Base-by-base conservation (phyloP, 2,329 filamentous ascomycete species). In the Diaporthe sp. region DNA sequence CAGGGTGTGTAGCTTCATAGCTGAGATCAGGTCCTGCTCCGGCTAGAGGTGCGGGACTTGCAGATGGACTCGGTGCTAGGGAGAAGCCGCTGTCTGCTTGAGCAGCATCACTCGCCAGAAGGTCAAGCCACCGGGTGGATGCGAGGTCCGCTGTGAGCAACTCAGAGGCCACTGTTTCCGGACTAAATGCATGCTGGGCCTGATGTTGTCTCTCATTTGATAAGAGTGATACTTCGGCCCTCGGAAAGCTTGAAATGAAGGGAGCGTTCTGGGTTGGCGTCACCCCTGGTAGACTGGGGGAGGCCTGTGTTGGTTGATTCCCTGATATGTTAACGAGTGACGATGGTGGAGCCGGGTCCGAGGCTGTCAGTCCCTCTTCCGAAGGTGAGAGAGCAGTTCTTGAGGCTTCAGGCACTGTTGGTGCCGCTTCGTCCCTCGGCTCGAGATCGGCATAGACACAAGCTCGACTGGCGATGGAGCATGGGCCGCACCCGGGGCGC, bases 81-180 rank as follows among this genome's bases (percentile, higher is more conserved):
- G 81, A 81, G 74, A 83, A 82, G 17, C 78, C 76, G 44, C 78
- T 79, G 68, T 82, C 82, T 4, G 82, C 82, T 68, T 84, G 81
- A 10, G 81, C 82, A 7, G 81, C 82, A 68, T 83, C 82, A 0
- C 78, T 79, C 7, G 81, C 81, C 22, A 82, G 74, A 22, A 83
- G 79, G 31, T 81, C 81, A 28, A 83, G 80, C 81, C 82, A 82
- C 15, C 81, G 79, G 12, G 79, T 82, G 34, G 80, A 81, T 25
- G 81, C 82, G 34, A 82, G 76, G 73, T 82, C 81, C 3, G 80
- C 80, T 12, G 80, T 81, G 75, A 80, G 79, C 39, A 79, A 75
- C 74, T 82, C 82, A 34, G 78, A 81, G 8, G 78, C 71, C 22
- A 80, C 78, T 25, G 79, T 81, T 39, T 81, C 80, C 25, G 80